Base-by-base conservation (phyloP, 768 basidiomycete genomes). In the Filobasidium floriforme region DNA sequence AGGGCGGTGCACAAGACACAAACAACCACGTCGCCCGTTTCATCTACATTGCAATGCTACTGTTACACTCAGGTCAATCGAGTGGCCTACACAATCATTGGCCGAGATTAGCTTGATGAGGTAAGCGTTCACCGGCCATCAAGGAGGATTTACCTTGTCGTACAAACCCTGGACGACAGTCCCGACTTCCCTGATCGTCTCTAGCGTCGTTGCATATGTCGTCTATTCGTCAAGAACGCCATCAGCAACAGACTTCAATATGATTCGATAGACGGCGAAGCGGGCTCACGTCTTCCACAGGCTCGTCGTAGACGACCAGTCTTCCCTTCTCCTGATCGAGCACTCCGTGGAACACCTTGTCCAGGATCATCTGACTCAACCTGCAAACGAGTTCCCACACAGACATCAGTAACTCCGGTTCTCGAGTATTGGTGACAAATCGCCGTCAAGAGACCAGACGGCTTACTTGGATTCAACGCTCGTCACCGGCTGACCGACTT, bases 331-430 rank as follows among this genome's bases (percentile, higher is more conserved):
- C 92, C 77, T 98, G 94, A 76, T 98, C 94, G n/a, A 99, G 83
- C 0, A 99, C 92, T 6, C 94, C 94, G 68, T 90, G 85, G 69
- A 98, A 85, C 1, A 93, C 86, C 72, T 93, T 93, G 80, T 97
- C 94, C 43, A 97, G 81, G 68, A 98, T 99, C 94, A 99, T 98
- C 76, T 99, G 94, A 37, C 89, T 92, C 29, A 98, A 80, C 76
- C 93, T 94, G 71, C 6, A 40, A 40, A 19, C 24, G 14, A 37
- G 32, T 37, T 9, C 32, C 32, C 4, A 4, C 9, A 37, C 9
- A 40, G 18, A 37, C 32, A 37, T 37, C 32, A 37, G 32, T 9
- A 37, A 37, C 32, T 9, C 32, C 32, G 32, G 32, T 37, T 37
- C 32, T 37, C 32, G 32, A 37, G 18, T 22, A 51, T 26, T 19